phyloP scores from a whole-genome alignment of 805 yeast genomes.

The Komagataella mondaviorum region DNA sequence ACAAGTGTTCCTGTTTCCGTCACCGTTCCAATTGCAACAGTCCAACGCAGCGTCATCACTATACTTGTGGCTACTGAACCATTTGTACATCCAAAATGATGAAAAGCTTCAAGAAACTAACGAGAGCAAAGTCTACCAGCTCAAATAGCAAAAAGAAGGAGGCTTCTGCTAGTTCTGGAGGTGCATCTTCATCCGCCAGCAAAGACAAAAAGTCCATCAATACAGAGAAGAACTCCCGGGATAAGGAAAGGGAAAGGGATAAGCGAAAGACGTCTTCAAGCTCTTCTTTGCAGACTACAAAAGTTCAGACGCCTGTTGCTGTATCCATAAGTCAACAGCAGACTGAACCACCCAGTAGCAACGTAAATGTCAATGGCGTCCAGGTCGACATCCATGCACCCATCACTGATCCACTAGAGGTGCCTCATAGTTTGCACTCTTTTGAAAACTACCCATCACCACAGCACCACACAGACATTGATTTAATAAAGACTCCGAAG shows the following conservation, averaged over 20 bases:
- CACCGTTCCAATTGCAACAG: not conserved
- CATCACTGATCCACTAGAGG: not conserved
- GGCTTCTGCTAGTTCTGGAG: not conserved
- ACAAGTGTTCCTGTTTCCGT: not conserved
- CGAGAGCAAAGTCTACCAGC: slow-evolving; percentile 22
- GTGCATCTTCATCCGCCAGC: slow-evolving; percentile 4
- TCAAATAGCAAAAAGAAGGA: slow-evolving; percentile 2
- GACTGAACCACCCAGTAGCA: not conserved
- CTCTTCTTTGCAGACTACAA: slow-evolving; percentile 5
- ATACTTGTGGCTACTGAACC: not conserved
- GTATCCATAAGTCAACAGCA: not conserved
- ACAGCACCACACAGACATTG: slow-evolving; percentile 57
- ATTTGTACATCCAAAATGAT: slow-evolving; percentile 31
- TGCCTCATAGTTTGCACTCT: slow-evolving; percentile 18
- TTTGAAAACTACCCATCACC: slow-evolving; percentile 48
- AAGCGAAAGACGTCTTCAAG: slow-evolving; percentile 15
- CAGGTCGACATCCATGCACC: not conserved
- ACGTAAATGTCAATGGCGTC: not conserved
- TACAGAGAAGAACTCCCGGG: slow-evolving; percentile 13
- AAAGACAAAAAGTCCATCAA: slow-evolving; percentile 15
- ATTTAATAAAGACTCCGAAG: slow-evolving; percentile 72
- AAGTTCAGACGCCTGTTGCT: not conserved
- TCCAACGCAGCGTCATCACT: not conserved
- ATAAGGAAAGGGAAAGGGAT: slow-evolving; percentile 27
- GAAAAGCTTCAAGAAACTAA: slow-evolving; percentile 54